Conservation (phyloP, 768 basidiomycete genomes). For the Tylopilus balloui region DNA sequence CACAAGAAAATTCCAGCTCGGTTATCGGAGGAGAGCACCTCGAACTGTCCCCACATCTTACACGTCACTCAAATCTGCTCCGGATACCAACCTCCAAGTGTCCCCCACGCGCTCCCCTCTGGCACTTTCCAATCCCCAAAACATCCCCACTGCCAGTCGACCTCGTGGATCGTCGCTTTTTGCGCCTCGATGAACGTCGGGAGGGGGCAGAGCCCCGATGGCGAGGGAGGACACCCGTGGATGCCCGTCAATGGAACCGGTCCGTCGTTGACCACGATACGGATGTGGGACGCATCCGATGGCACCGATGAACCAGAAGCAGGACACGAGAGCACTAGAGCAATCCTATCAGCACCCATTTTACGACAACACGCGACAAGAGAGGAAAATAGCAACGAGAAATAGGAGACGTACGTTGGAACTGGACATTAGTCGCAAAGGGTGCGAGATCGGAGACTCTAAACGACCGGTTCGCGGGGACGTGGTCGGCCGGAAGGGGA, state of each 20-base stretch:
- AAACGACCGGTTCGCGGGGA: constrained; percentile 62
- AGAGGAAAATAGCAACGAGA: constrained; percentile 19
- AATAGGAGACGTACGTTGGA: constrained; percentile 62
- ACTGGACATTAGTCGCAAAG: constrained; percentile 84
- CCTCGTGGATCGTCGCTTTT: constrained; percentile 56
- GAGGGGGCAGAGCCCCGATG: constrained; percentile 67
- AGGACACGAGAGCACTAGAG: constrained; percentile 56
- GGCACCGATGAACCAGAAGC: neutral
- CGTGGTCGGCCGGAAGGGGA: constrained; percentile 70
- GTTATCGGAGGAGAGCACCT: neutral
- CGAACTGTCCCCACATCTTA: too few relatives aligned
- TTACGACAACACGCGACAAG: neutral
- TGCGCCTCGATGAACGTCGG: constrained; percentile 67
- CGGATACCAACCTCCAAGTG: constrained; percentile 33
- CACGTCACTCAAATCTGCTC: neutral
- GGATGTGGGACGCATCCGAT: constrained; percentile 50
- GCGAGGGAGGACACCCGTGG: constrained; percentile 60
- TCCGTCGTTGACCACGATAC: constrained; percentile 85
- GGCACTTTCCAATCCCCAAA: constrained; percentile 72
- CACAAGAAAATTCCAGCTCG: too few relatives aligned
- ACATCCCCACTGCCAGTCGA: constrained; percentile 77
- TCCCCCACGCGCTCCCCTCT: constrained; percentile 63
- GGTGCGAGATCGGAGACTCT: constrained; percentile 74
- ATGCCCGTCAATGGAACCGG: constrained; percentile 77
- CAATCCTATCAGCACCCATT: neutral